Conservation (phyloP, 1,139 yeast genomes). For the Pneumocystis murina region DNA sequence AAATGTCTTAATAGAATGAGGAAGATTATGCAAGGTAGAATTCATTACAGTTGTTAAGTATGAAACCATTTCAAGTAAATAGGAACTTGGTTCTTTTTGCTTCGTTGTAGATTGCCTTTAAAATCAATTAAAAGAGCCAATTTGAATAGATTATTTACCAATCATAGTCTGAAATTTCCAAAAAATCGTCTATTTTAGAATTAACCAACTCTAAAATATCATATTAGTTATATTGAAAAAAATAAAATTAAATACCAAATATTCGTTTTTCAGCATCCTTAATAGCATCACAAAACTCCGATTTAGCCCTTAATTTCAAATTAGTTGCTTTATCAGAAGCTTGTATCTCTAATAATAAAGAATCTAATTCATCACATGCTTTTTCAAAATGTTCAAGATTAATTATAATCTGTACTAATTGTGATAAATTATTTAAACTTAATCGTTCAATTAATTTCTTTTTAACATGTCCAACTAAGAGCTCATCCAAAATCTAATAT, state of each 20-base stretch:
- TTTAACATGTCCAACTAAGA: slow-evolving; percentile 58
- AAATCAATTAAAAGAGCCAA: neutral
- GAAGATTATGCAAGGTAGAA: slow-evolving; percentile 73
- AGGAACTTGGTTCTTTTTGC: slow-evolving; percentile 52
- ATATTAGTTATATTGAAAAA: neutral
- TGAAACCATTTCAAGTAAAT: slow-evolving; percentile 73
- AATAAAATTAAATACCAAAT: slow-evolving; percentile 43
- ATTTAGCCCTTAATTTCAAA: slow-evolving; percentile 37
- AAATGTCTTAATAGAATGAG: slow-evolving; percentile 60
- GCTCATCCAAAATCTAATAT: slow-evolving; percentile 44
- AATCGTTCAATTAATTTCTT: slow-evolving; percentile 51
- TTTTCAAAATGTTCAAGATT: slow-evolving; percentile 71
- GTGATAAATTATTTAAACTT: slow-evolving; percentile 64
- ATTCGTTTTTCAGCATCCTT: slow-evolving; percentile 68
- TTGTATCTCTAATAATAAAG: slow-evolving; percentile 30
- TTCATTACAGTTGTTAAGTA: slow-evolving; percentile 75
- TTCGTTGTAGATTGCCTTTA: slow-evolving; percentile 28
- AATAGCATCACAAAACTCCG: slow-evolving; percentile 44
- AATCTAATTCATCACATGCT: slow-evolving; percentile 35
- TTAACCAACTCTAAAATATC: slow-evolving; percentile 29
- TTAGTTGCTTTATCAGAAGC: slow-evolving; percentile 34
- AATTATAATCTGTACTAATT: slow-evolving; percentile 74
- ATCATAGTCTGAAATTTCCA: slow-evolving; percentile 76
- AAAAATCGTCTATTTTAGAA: slow-evolving; percentile 57
- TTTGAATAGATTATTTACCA: slow-evolving; percentile 30